Percentiles rank a stretch among this genome's conserved stretches.
These are phyloP conservation scores for Alternaria atra DNA, from an alignment of 2,329 filamentous ascomycete genomes.

Conservation along the genomic window DNA sequence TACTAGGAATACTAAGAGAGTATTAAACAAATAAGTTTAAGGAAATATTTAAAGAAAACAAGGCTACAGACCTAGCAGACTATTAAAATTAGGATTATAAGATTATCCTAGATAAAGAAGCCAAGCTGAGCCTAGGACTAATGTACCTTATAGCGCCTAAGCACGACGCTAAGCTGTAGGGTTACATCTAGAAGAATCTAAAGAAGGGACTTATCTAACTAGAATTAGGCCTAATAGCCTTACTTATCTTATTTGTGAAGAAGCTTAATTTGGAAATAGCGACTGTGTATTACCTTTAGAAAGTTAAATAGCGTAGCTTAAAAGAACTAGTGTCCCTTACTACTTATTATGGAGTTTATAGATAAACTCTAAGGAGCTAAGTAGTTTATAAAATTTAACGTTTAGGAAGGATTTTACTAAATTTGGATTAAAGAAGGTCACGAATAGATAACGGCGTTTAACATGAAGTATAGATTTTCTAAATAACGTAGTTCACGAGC, in stretches of 20 bases:
- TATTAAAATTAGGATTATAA: background rate
- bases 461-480: too few species aligned
- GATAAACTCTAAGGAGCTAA: background rate
- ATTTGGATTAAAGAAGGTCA: too few species aligned
- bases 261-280: background rate
- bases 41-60: background rate
- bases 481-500: too few species aligned
- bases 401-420: background rate
- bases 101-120: background rate
- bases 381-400: background rate
- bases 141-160: conserved; percentile 2
- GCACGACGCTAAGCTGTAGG: background rate
- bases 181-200: conserved; percentile 1
- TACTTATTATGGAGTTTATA: background rate
- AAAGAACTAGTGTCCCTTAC: background rate
- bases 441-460: too few species aligned
- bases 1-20: background rate
- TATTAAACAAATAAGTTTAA: background rate
- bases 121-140: background rate
- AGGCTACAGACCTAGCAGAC: background rate
- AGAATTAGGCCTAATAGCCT: background rate
- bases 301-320: background rate
- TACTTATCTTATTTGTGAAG: background rate
- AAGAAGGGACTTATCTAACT: background rate
- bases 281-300: background rate